phyloP scores from a whole-genome alignment of 495 filamentous ascomycete genomes.

The Aspergillus ostianus region DNA sequence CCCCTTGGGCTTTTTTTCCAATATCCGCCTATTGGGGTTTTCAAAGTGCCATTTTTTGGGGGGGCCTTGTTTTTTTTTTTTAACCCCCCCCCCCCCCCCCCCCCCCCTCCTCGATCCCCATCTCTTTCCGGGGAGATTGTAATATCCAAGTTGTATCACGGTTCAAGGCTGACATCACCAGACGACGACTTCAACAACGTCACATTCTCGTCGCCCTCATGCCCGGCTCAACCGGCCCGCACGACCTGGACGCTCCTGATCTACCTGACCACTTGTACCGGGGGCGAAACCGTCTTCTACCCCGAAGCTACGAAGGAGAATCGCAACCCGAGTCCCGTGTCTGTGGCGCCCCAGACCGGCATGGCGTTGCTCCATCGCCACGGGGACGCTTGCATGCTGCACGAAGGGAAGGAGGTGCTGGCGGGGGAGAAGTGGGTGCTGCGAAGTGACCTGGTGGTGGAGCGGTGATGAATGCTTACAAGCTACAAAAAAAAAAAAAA shows the following conservation, averaged over 20 bases:
- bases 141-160: too few species aligned
- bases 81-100: too few species aligned
- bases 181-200: constrained; percentile 79
- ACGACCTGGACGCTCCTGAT: constrained; percentile 93
- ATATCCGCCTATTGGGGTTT: too few species aligned
- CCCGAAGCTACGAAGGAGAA: constrained; percentile 59
- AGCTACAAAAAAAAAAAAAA: constrained; percentile 1
- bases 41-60: too few species aligned
- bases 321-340: constrained; percentile 57
- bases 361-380: constrained; percentile 87
- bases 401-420: constrained; percentile 78
- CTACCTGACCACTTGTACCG: constrained; percentile 77
- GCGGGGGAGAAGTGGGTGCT: constrained; percentile 92
- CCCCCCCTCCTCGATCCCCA: too few species aligned
- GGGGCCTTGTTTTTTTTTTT: too few species aligned
- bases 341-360: constrained; percentile 72
- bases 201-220: constrained; percentile 45
- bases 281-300: constrained; percentile 93
- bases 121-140: too few species aligned
- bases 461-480: constrained; percentile 31
- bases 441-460: constrained; percentile 81
- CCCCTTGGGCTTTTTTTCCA: too few species aligned
- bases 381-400: constrained; percentile 83
- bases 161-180: constrained; percentile 27
- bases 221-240: constrained; percentile 49